phyloP scores from a whole-genome alignment of 352 stramenopile species.

The Pythium scleroteichum region DNA sequence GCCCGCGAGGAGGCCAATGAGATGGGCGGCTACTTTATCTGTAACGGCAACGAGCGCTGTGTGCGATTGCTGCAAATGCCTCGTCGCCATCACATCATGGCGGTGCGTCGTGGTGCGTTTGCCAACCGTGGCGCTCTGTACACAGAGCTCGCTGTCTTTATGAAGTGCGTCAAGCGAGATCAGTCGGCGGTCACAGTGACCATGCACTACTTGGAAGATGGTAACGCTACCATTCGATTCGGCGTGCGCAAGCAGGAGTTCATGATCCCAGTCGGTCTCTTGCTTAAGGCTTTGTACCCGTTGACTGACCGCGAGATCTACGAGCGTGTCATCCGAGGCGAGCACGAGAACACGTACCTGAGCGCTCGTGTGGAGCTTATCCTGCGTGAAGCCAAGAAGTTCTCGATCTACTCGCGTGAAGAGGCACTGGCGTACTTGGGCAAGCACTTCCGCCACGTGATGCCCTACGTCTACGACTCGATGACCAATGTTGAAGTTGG shows the following conservation, averaged over 20 bases:
- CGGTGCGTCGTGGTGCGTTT: slow-evolving; percentile 97
- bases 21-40: slow-evolving; percentile 99
- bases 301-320: slow-evolving; percentile 96
- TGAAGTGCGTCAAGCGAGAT: slow-evolving; percentile 96
- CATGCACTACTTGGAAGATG: slow-evolving; percentile 98
- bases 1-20: slow-evolving; percentile 94
- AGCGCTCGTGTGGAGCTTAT: slow-evolving; percentile 96
- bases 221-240: slow-evolving; percentile 96
- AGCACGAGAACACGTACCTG: slow-evolving; percentile 97
- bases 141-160: slow-evolving; percentile 96
- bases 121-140: slow-evolving; percentile 96
- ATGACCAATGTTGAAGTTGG: slow-evolving; percentile 92
- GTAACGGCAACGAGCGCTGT: slow-evolving; percentile 98
- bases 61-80: slow-evolving; percentile 97
- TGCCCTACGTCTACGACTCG: slow-evolving; percentile 82
- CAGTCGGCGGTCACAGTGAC: slow-evolving; percentile 97
- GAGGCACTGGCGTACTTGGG: slow-evolving; percentile 95
- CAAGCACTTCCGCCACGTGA: slow-evolving; percentile 93
- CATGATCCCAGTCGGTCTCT: slow-evolving; percentile 95
- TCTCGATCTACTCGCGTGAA: slow-evolving; percentile 85
- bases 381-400: slow-evolving; percentile 96
- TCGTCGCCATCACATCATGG: slow-evolving; percentile 88
- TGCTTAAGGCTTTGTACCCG: slow-evolving; percentile 96
- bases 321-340: slow-evolving; percentile 93
- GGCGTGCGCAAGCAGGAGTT: slow-evolving; percentile 98